phyloP scores from a whole-genome alignment of 371 early-diverging fungal species.

The Circinella minor region DNA sequence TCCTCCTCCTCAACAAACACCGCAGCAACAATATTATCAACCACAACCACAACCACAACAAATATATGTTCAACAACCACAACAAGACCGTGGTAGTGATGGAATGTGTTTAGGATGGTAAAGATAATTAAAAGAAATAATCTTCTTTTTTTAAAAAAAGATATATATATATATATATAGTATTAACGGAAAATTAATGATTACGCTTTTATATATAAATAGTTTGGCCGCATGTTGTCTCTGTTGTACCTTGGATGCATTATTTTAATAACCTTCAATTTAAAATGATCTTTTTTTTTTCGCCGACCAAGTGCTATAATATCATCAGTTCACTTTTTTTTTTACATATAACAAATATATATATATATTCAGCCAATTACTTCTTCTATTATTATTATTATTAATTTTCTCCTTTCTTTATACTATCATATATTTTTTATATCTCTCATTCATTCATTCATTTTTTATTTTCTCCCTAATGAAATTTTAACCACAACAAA shows the following conservation, averaged over 20 bases:
- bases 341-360: neutral
- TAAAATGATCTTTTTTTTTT: neutral
- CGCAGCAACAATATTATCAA: conserved; percentile 21
- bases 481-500: too few species aligned
- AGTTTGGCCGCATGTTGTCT: conserved; percentile 46
- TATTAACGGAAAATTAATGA: neutral
- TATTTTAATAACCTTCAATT: conserved; percentile 15
- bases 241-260: conserved; percentile 49
- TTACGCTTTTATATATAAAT: neutral
- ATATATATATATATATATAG: too few species aligned
- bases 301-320: neutral
- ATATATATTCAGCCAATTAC: neutral
- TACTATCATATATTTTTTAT: too few species aligned
- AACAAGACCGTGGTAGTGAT: conserved; percentile 19
- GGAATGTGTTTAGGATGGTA: conserved; percentile 50
- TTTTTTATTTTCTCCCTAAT: too few species aligned
- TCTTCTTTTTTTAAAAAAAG: too few species aligned
- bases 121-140: neutral
- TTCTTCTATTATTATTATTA: too few species aligned
- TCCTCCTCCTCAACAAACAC: neutral
- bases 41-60: conserved; percentile 14
- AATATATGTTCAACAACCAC: conserved; percentile 23
- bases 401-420: too few species aligned
- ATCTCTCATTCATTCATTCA: too few species aligned
- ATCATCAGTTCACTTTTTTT: neutral